Conservation (phyloP, 2,329 filamentous ascomycete genomes). For the Penicillium italicum region DNA sequence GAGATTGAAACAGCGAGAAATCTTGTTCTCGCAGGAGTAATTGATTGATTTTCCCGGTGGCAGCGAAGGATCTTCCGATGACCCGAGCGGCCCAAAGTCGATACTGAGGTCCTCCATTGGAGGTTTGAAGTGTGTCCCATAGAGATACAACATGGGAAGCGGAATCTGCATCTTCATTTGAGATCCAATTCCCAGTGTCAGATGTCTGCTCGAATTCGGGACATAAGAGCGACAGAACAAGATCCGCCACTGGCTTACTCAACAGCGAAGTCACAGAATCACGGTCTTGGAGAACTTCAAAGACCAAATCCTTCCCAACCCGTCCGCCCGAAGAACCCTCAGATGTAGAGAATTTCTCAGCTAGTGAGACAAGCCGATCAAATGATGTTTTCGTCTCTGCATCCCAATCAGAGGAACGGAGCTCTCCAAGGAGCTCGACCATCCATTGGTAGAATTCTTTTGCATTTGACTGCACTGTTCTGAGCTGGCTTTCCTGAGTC, state of each 20-base stretch:
- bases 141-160: conserved; percentile 61
- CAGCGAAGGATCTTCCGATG: conserved; percentile 76
- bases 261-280: conserved; percentile 61
- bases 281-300: conserved; percentile 76
- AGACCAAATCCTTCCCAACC: conserved; percentile 73
- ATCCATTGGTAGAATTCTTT: conserved; percentile 77
- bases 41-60: conserved; percentile 61
- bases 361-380: conserved; percentile 64
- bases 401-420: conserved; percentile 53
- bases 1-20: conserved; percentile 22
- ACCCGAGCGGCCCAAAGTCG: conserved; percentile 81
- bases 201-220: conserved; percentile 65
- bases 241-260: conserved; percentile 60
- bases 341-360: conserved; percentile 62
- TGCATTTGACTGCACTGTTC: conserved; percentile 70
- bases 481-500: conserved; percentile 79
- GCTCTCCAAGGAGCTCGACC: conserved; percentile 62
- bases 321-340: conserved; percentile 68
- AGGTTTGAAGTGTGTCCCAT: conserved; percentile 70
- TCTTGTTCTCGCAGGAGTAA: conserved; percentile 46
- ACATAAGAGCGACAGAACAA: conserved; percentile 56
- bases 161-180: conserved; percentile 65
- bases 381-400: conserved; percentile 56
- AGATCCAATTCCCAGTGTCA: conserved; percentile 61
- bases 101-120: conserved; percentile 64